phyloP scores from a whole-genome alignment of 2,329 filamentous ascomycete species.

The Chrysoporthe cubensis region DNA sequence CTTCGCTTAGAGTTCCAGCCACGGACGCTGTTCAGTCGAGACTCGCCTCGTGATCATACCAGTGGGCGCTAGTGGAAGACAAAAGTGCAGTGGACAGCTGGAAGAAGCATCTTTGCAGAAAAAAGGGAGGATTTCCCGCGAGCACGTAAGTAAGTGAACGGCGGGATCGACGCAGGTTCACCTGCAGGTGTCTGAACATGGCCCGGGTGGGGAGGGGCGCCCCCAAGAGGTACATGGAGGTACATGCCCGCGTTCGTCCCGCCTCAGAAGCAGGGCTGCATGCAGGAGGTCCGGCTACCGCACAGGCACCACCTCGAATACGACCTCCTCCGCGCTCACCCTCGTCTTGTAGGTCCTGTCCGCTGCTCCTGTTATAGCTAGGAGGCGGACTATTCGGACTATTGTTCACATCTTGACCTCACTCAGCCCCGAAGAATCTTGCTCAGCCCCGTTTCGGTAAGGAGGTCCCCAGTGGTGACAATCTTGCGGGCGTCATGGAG shows the following conservation, averaged over 20 bases:
- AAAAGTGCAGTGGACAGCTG: not conserved
- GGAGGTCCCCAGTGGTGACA: not conserved
- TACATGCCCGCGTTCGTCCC: not conserved
- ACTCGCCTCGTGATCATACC: not conserved
- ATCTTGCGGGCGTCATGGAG: not conserved
- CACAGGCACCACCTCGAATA: not conserved
- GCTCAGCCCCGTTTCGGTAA: not conserved
- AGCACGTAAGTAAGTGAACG: not conserved
- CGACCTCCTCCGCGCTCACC: not conserved
- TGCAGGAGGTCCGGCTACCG: not conserved
- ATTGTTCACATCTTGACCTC: slow-evolving; percentile 2
- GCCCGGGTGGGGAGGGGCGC: not conserved
- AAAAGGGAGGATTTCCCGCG: slow-evolving; percentile 6
- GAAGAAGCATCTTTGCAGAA: slow-evolving; percentile 1
- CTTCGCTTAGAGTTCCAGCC: not conserved
- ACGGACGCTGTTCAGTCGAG: not conserved
- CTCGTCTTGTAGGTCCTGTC: not conserved
- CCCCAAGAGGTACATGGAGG: slow-evolving; percentile 3
- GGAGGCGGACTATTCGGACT: slow-evolving; percentile 1
- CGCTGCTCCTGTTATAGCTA: not conserved
- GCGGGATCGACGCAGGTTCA: not conserved
- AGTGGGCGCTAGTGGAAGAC: not conserved
- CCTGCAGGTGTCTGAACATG: not conserved
- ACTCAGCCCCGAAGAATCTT: not conserved
- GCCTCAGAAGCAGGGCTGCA: not conserved